Evolutionary conservation across 208 protist species (phyloP).

Genomic region (Leishmania arabica): DNA sequence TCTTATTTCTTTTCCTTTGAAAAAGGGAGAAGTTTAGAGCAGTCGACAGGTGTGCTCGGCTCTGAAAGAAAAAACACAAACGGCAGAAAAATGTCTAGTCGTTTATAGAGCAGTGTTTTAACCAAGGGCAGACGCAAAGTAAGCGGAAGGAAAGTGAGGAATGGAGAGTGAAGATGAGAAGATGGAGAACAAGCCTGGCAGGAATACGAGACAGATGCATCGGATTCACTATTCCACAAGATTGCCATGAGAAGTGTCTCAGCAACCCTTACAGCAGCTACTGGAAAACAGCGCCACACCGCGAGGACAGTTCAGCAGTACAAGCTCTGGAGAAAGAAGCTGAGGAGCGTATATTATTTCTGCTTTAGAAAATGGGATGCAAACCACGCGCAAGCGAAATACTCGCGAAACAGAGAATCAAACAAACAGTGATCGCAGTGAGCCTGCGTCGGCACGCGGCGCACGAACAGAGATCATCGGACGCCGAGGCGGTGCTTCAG

Average conservation of each 20-base stretch:
- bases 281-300: neutral
- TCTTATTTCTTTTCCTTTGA: conserved; percentile 8
- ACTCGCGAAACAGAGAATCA: neutral
- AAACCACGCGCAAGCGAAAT: neutral
- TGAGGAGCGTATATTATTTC: neutral
- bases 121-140: neutral
- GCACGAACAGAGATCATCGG: neutral
- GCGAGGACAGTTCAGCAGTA: neutral
- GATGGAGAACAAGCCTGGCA: neutral
- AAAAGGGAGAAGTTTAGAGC: neutral
- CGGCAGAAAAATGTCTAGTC: neutral
- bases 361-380: neutral
- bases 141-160: neutral
- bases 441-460: neutral
- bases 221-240: neutral
- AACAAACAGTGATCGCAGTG: neutral
- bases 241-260: neutral
- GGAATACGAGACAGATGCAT: neutral
- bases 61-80: neutral
- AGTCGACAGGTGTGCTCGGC: neutral
- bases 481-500: neutral
- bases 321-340: neutral
- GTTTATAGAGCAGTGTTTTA: no score
- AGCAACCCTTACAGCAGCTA: neutral
- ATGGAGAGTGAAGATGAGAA: neutral